Conservation (phyloP, 1,139 yeast genomes). For the Sugiyamaella castrensis region DNA sequence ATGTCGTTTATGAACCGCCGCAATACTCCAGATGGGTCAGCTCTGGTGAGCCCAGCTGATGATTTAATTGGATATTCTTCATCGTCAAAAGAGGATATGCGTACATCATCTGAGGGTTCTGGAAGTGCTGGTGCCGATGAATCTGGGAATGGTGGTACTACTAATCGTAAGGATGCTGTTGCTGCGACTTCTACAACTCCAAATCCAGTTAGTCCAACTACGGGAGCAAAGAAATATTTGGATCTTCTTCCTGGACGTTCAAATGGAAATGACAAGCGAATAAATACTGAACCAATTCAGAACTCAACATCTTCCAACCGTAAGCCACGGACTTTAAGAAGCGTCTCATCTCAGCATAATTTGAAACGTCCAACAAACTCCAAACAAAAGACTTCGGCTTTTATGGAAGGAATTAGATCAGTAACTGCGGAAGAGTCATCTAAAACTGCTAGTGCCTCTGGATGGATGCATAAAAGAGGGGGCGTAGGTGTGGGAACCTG, state of each 20-base stretch:
- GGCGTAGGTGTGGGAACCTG: conserved; percentile 82
- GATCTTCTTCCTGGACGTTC: conserved; percentile 10
- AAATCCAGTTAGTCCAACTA: conserved; percentile 1
- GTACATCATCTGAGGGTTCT: conserved; percentile 1
- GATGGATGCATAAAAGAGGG: conserved; percentile 96
- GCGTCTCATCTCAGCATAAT: conserved; percentile 31
- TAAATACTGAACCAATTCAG: conserved; percentile 22
- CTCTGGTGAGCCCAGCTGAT: conserved; percentile 6
- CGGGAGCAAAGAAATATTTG: conserved; percentile 11
- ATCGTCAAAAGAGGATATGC: conserved; percentile 4
- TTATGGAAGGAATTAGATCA: conserved; percentile 82
- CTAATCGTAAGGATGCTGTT: too few species aligned
- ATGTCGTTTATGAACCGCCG: conserved; percentile 20
- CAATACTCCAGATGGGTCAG: neutral
- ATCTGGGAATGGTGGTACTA: too few species aligned
- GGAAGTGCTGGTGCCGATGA: neutral
- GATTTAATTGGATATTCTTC: conserved; percentile 1
- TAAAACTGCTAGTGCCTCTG: conserved; percentile 71
- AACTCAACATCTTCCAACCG: conserved; percentile 14
- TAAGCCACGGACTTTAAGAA: conserved; percentile 3
- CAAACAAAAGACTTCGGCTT: conserved; percentile 72
- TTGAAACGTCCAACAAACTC: conserved; percentile 27
- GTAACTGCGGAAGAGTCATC: conserved; percentile 78
- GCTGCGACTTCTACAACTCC: neutral
- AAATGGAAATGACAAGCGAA: conserved; percentile 13